A percentile compares a stretch with the other conserved stretches of the same genome.
Evolutionary conservation across 78 protist species (phyloP).

Genomic region (Trichosphaerium sp.): DNA sequence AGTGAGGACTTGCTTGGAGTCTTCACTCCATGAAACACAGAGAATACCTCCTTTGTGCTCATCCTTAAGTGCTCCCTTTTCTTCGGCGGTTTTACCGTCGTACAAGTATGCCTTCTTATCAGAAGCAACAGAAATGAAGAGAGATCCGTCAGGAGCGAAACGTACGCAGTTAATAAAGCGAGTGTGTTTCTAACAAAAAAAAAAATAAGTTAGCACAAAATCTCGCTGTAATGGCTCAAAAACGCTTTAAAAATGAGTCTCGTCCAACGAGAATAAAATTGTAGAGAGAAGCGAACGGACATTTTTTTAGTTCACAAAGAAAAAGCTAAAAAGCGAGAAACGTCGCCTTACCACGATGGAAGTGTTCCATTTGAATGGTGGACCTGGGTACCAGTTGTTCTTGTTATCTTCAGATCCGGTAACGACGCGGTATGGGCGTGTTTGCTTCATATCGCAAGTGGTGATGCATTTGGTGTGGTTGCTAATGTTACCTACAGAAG

Average conservation of each 20-base stretch:
- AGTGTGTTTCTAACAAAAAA: slow-evolving; percentile 10
- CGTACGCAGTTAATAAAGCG: slow-evolving; percentile 75
- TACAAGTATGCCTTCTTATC: slow-evolving; percentile 57
- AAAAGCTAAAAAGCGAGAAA: neutral
- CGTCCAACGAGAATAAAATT: neutral
- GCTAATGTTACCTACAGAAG: slow-evolving; percentile 70
- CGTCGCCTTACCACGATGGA: neutral
- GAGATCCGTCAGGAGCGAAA: slow-evolving; percentile 67
- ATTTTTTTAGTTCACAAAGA: neutral
- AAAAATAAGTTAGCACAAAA: neutral
- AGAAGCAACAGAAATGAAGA: slow-evolving; percentile 31
- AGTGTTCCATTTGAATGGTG: slow-evolving; percentile 82
- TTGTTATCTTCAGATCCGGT: slow-evolving; percentile 66
- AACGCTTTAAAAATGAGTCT: neutral
- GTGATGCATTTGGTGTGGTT: slow-evolving; percentile 76
- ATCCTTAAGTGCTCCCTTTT: slow-evolving; percentile 22
- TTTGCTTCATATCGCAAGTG: slow-evolving; percentile 54
- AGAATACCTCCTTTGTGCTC: slow-evolving; percentile 63
- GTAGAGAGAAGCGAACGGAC: neutral
- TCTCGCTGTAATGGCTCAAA: no score
- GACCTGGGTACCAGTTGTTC: slow-evolving; percentile 51
- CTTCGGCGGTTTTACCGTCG: slow-evolving; percentile 86
- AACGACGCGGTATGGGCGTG: slow-evolving; percentile 79
- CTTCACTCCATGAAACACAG: slow-evolving; percentile 44
- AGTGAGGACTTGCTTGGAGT: slow-evolving; percentile 51